phyloP scores from a whole-genome alignment of 164 flowering plant species.

The Nymphaea colorata region DNA sequence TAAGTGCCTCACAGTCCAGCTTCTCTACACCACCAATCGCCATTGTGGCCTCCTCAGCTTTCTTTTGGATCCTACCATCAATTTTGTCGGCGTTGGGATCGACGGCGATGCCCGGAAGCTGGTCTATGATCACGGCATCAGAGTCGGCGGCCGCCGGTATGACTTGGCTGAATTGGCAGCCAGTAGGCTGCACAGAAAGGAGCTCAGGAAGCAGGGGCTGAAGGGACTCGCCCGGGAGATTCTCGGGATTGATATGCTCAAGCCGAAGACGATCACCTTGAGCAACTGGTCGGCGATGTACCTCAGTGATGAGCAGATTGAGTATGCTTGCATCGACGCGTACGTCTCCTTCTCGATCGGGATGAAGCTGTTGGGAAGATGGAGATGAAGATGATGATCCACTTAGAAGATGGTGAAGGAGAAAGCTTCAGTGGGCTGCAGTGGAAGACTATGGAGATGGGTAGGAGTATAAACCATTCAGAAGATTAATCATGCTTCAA shows the following conservation, averaged over 20 bases:
- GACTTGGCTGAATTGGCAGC: neutral
- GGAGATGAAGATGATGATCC: neutral
- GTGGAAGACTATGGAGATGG: no score
- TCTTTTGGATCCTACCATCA: neutral
- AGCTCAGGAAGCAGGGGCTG: neutral
- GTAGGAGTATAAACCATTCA: no score
- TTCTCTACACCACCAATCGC: constrained; percentile 3
- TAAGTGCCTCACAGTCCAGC: constrained; percentile 10
- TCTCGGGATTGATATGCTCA: neutral
- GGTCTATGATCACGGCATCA: neutral
- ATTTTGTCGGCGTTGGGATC: constrained; percentile 9
- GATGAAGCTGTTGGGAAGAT: neutral
- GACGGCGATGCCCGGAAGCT: constrained; percentile 6
- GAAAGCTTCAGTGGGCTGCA: no score
- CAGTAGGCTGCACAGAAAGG: neutral
- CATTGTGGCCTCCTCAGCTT: neutral
- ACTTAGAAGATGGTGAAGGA: no score
- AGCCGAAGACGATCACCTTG: constrained; percentile 3
- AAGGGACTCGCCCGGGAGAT: neutral
- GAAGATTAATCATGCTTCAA: no score
- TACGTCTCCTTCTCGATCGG: constrained; percentile 8
- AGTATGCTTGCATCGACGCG: constrained; percentile 9
- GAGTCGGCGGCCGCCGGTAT: neutral
- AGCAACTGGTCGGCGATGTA: constrained; percentile 7
- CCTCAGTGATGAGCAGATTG: constrained; percentile 5